A percentile compares a stretch with the other conserved stretches of the same genome.
phyloP scores from a whole-genome alignment of 108 stramenopile species.

The Cyclotella choctawhatcheeana region DNA sequence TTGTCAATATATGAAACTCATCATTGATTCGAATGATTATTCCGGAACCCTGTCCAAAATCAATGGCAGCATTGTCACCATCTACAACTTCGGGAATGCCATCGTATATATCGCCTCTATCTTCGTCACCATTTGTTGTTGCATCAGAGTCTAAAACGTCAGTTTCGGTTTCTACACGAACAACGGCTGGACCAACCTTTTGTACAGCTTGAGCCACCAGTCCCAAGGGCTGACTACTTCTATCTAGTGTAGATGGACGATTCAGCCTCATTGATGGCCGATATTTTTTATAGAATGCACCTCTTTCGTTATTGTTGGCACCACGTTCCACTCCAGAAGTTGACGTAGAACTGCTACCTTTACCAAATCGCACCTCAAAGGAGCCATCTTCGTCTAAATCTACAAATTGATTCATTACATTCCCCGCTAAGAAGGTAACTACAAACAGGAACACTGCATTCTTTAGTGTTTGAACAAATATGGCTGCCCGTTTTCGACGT shows the following conservation, averaged over 20 bases:
- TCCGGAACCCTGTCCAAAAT: slow-evolving; percentile 90
- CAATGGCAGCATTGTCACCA: slow-evolving; percentile 21
- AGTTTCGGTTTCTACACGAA: slow-evolving; percentile 89
- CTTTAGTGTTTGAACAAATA: slow-evolving; percentile 24
- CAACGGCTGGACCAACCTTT: slow-evolving; percentile 80
- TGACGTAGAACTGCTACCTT: slow-evolving; percentile 14
- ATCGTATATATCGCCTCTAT: slow-evolving; percentile 46
- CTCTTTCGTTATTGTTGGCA: not conserved
- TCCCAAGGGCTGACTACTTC: slow-evolving; percentile 29
- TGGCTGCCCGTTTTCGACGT: slow-evolving; percentile 29
- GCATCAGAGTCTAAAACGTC: slow-evolving; percentile 32
- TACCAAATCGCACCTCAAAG: slow-evolving; percentile 51
- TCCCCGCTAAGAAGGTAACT: slow-evolving; percentile 43
- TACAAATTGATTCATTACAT: slow-evolving; percentile 56
- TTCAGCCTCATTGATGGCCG: not conserved
- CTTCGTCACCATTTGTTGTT: slow-evolving; percentile 22
- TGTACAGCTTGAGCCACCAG: slow-evolving; percentile 80
- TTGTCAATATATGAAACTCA: slow-evolving; percentile 74
- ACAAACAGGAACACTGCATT: slow-evolving; percentile 39
- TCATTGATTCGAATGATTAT: slow-evolving; percentile 81
- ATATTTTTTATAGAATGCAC: not conserved
- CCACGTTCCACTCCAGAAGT: not conserved
- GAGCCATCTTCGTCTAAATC: slow-evolving; percentile 52
- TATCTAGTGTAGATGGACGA: not conserved
- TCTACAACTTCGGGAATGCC: slow-evolving; percentile 34